Base-by-base conservation (phyloP, 176 grass and related monocot species). In the Avena sativa region DNA sequence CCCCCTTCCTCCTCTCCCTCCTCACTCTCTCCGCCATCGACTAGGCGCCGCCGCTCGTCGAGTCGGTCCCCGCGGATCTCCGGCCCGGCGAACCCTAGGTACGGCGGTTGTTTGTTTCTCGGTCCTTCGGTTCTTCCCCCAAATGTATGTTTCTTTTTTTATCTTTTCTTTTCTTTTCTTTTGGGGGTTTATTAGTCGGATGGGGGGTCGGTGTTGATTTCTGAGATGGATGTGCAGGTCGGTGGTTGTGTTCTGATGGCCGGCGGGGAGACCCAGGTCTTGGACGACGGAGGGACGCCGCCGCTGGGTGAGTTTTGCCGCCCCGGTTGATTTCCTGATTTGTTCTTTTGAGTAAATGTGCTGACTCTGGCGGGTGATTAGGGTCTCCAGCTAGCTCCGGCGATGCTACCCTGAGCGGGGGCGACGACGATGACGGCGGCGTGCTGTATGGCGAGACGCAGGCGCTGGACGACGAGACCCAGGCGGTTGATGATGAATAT, bases 401-500 rank as follows among this genome's bases (percentile, higher is more conserved):
- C 3, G 87, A 80, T 4, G 60, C 9, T 0, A 92, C 60, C 12
- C 74, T 17, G 80, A 85, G 87, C 15, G 84, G 74, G 84, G 57
- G 19, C 0, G 73, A 17, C 3, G 21, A 10, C 12, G 74, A 63
- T 0, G 76, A 55, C 0, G 26, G 43, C 23, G 59, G 15, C 0
- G 67, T 66, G 3, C 20, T 87, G 68, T 83, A 60, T 14, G 68
- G 44, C 1, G 84, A 89, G 69, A 80, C 80, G 5, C 83, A 80
- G 79, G 79, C 3, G 14, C 9, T 55, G 51, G 91, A 83, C 8
- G 84, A 60, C 0, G 89, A 81, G 36, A 85, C 81, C 0, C 81
- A 91, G 69, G 50, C 83, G 16, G 15, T 70, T 63, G 90, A 76
- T 20, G 89, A 67, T 48, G 71, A 69, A 79, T 76, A 49, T 49